Conservation (phyloP, 1,284 basidiomycete genomes). For the Inonotus obliquus region DNA sequence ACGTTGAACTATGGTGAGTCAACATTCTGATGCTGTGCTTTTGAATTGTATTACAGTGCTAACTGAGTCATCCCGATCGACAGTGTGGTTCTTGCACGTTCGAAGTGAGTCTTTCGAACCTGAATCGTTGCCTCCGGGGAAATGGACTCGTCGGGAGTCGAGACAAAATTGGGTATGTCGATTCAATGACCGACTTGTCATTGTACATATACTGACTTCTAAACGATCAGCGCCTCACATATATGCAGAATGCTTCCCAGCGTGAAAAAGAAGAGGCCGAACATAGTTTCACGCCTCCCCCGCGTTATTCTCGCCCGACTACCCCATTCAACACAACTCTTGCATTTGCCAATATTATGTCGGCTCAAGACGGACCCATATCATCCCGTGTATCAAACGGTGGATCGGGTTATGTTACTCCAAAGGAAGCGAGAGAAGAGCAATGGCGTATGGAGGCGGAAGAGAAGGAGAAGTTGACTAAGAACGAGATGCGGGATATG, state of each 20-base stretch:
- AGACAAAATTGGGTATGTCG: constrained; percentile 75
- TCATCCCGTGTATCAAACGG: constrained; percentile 46
- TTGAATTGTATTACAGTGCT: constrained; percentile 1
- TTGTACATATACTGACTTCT: background rate
- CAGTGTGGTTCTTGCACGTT: constrained; percentile 90
- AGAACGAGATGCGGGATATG: constrained; percentile 80
- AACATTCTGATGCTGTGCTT: background rate
- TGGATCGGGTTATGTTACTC: constrained; percentile 69
- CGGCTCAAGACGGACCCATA: constrained; percentile 25
- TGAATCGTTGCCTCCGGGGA: constrained; percentile 67
- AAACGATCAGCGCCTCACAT: constrained; percentile 45
- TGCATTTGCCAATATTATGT: constrained; percentile 15
- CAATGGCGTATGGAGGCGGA: constrained; percentile 62
- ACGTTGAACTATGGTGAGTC: constrained; percentile 82
- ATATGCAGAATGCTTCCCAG: constrained; percentile 43
- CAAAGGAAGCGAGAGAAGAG: constrained; percentile 71
- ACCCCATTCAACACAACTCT: constrained; percentile 28
- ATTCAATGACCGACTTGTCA: background rate
- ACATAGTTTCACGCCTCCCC: constrained; percentile 32
- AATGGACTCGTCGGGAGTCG: constrained; percentile 83
- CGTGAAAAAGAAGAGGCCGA: constrained; percentile 40
- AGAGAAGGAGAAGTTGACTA: constrained; percentile 51
- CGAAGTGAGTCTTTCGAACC: constrained; percentile 77
- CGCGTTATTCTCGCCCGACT: constrained; percentile 25
- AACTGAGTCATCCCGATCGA: constrained; percentile 7